These are phyloP conservation scores for Zygoascus bituminiphila DNA, from an alignment of 805 yeast genomes.

Conservation along the genomic window DNA sequence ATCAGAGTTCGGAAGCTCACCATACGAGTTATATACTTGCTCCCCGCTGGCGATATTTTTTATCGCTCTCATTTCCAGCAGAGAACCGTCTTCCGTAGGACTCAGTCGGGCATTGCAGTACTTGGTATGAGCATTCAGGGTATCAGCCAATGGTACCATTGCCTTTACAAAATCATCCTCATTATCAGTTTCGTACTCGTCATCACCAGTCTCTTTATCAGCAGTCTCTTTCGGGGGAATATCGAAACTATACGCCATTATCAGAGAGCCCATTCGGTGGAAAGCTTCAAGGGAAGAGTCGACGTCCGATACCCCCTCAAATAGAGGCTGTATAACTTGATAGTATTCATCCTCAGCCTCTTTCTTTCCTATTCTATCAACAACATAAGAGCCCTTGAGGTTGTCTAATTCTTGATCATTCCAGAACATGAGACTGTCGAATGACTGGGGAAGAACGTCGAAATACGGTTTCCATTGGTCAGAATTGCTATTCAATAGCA, in stretches of 20 bases:
- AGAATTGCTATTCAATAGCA: slow-evolving; percentile 40
- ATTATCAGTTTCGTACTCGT: slow-evolving; percentile 26
- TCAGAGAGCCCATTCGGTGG: slow-evolving; percentile 65
- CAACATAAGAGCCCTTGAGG: slow-evolving; percentile 63
- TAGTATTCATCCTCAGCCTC: slow-evolving; percentile 55
- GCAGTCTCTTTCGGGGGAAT: slow-evolving; percentile 39
- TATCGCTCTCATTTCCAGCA: slow-evolving; percentile 64
- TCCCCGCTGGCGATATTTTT: slow-evolving; percentile 52
- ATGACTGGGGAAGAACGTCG: slow-evolving; percentile 53
- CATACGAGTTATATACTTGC: slow-evolving; percentile 83
- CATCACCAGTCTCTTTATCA: slow-evolving; percentile 30
- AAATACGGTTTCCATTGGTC: slow-evolving; percentile 69
- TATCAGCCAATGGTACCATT: slow-evolving; percentile 91
- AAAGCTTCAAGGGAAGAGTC: slow-evolving; percentile 48
- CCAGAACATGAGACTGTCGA: slow-evolving; percentile 81
- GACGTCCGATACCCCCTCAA: slow-evolving; percentile 18
- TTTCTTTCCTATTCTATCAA: slow-evolving; percentile 61
- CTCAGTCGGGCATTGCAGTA: slow-evolving; percentile 62
- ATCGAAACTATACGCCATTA: slow-evolving; percentile 89
- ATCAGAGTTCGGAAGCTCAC: slow-evolving; percentile 88
- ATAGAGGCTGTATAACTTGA: slow-evolving; percentile 38
- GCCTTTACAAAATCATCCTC: slow-evolving; percentile 44
- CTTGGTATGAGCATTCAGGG: slow-evolving; percentile 76
- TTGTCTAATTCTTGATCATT: slow-evolving; percentile 44
- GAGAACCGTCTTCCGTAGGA: slow-evolving; percentile 23